Percentiles rank a stretch among this genome's conserved stretches.
These are phyloP conservation scores for Diaporthe nobilis DNA, from an alignment of 2,329 filamentous ascomycete genomes.

Conservation along the genomic window DNA sequence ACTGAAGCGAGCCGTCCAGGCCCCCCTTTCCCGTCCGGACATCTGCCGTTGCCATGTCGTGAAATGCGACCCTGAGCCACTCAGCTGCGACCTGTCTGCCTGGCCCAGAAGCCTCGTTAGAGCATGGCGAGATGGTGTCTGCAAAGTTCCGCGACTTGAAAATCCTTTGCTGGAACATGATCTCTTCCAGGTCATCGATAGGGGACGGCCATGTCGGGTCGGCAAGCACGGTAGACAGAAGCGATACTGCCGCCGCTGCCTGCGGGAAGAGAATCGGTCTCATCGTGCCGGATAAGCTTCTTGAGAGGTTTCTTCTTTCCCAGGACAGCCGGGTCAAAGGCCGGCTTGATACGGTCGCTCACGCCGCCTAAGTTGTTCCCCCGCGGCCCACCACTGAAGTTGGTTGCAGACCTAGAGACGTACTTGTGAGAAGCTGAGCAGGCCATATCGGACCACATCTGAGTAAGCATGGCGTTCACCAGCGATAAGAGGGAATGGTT, in stretches of 20 bases:
- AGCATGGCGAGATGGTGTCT: constrained; percentile 67
- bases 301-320: not conserved
- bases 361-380: not conserved
- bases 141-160: constrained; percentile 68
- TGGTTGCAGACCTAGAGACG: not conserved
- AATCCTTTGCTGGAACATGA: constrained; percentile 69
- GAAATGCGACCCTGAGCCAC: constrained; percentile 71
- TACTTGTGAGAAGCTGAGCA: not conserved
- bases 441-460: constrained; percentile 15
- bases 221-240: constrained; percentile 46
- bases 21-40: constrained; percentile 62
- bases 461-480: constrained; percentile 9
- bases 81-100: constrained; percentile 70
- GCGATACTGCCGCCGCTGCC: not conserved
- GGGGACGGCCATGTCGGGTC: constrained; percentile 70
- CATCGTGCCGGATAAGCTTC: not conserved
- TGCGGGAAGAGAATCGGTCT: not conserved
- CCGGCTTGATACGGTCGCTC: not conserved
- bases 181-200: constrained; percentile 71
- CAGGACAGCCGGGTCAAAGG: not conserved
- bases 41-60: constrained; percentile 70
- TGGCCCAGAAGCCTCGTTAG: constrained; percentile 61
- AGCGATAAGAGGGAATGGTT: constrained; percentile 8
- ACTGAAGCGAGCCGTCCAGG: constrained; percentile 70
- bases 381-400: not conserved